Evolutionary conservation across 2,329 filamentous ascomycete species (phyloP), one percentile per base, ranked within the genome.

Genomic region (Penicillium sp.): DNA sequence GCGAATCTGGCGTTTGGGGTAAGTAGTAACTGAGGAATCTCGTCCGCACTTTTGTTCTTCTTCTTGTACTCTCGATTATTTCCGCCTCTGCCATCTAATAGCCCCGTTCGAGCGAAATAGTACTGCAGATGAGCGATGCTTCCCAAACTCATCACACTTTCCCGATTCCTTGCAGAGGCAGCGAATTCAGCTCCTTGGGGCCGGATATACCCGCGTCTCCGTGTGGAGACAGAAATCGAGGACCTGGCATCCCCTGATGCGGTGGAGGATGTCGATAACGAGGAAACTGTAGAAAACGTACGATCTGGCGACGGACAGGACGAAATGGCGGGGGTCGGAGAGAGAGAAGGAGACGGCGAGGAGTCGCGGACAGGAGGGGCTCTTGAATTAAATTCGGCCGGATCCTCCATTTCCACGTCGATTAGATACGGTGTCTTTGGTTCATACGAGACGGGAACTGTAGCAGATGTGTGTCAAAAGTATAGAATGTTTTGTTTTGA

Each of bases 71-170:
- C 90, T 71, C 90, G 90, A 23, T 91, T 90, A 75, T 96, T 91
- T 58, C 88, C 95, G 41, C 93, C 94, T 75, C 97, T 97, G 60
- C 94, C 93, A 73, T 99, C 95, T 55, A 99, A 81, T 66, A 99
- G 80, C 6, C 95, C 95, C 0, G 95, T 99, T 63, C 95, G 86
- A 41, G 95, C 94, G 81, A 99, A 99, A 79, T 98, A 99, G 80
- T 98, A 97, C 78, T 99, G 95, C 73, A 99, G 83, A 80, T 99
- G 95, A 60, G 93, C 92, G 71, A 99, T 99, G 78, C 93, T 97
- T 58, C 95, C 95, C 65, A 99, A 81, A 73, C 92, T 97, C 87
- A 98, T 90, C 67, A 99, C 95, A 74, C 93, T 97, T 76, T 99
- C 94, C 66, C 95, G 86, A 55, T 92, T 92, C 73, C 88, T 89